Conservation (phyloP, 129 eudicot genomes). For the Apium graveolens region DNA sequence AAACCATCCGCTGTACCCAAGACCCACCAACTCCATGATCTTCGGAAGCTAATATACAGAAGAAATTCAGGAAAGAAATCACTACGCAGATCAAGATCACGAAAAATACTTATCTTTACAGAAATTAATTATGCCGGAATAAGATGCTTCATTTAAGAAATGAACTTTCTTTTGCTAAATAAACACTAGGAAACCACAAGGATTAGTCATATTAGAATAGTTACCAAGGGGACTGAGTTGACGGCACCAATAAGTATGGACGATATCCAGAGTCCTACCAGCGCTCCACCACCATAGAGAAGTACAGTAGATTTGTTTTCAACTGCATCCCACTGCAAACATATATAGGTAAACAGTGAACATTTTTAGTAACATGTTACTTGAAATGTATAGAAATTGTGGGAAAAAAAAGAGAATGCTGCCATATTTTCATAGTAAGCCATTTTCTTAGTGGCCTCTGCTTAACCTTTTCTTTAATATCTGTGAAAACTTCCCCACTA, state of each 20-base stretch:
- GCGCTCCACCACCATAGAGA: constrained; percentile 88
- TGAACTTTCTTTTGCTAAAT: no score
- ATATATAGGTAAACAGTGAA: not conserved
- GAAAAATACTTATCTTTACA: not conserved
- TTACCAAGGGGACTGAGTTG: constrained; percentile 95
- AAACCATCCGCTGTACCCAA: constrained; percentile 96
- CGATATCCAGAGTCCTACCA: constrained; percentile 83
- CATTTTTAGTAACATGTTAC: not conserved
- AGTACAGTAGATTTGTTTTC: constrained; percentile 91
- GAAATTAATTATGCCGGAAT: not conserved
- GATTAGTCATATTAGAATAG: not conserved
- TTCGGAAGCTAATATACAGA: constrained; percentile 66
- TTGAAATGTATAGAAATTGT: not conserved
- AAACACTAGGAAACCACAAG: not conserved
- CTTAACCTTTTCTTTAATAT: constrained; percentile 73
- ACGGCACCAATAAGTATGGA: constrained; percentile 78
- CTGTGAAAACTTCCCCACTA: constrained; percentile 56
- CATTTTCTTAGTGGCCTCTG: not conserved
- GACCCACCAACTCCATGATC: constrained; percentile 96
- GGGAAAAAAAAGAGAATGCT: not conserved
- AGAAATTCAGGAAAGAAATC: not conserved
- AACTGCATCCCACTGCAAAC: constrained; percentile 80
- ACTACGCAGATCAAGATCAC: not conserved
- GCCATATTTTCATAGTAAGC: not conserved
- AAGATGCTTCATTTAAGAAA: not conserved